These are phyloP conservation scores for Decorospora gaudefroyi DNA, from an alignment of 2,329 filamentous ascomycete genomes.

Conservation along the genomic window DNA sequence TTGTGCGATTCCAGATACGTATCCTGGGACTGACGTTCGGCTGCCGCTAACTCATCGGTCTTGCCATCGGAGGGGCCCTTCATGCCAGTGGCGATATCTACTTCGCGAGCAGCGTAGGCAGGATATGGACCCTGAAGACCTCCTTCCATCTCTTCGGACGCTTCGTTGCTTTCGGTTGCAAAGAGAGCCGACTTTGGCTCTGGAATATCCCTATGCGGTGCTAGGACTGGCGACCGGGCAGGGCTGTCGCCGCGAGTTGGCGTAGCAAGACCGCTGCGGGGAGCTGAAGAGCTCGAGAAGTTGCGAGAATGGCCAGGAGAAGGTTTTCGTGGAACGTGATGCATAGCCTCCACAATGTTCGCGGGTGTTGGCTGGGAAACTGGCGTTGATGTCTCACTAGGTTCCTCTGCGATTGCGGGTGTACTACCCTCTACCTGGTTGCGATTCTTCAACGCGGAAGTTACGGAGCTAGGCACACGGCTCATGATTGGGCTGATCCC, in stretches of 20 bases:
- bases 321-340: conserved; percentile 43
- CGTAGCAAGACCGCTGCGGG: conserved; percentile 60
- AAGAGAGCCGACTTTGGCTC: conserved; percentile 56
- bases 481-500: conserved; percentile 69
- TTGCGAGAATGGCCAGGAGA: conserved; percentile 49
- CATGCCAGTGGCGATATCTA: conserved; percentile 43
- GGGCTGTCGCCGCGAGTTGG: conserved; percentile 65
- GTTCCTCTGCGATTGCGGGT: conserved; percentile 62
- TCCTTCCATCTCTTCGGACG: conserved; percentile 33
- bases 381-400: conserved; percentile 45
- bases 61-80: conserved; percentile 28
- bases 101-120: conserved; percentile 43
- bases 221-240: conserved; percentile 61
- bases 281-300: conserved; percentile 46
- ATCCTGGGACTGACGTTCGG: conserved; percentile 42
- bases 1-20: conserved; percentile 45
- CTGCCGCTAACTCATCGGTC: conserved; percentile 32
- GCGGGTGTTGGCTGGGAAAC: conserved; percentile 44
- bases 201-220: conserved; percentile 51
- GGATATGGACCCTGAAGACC: conserved; percentile 30
- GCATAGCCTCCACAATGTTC: conserved; percentile 32
- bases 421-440: conserved; percentile 51
- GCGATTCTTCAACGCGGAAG: conserved; percentile 46
- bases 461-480: conserved; percentile 55
- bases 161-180: conserved; percentile 46